Evolutionary conservation across 2,329 filamentous ascomycete species (phyloP).

Genomic region (Scedosporium apiospermum): DNA sequence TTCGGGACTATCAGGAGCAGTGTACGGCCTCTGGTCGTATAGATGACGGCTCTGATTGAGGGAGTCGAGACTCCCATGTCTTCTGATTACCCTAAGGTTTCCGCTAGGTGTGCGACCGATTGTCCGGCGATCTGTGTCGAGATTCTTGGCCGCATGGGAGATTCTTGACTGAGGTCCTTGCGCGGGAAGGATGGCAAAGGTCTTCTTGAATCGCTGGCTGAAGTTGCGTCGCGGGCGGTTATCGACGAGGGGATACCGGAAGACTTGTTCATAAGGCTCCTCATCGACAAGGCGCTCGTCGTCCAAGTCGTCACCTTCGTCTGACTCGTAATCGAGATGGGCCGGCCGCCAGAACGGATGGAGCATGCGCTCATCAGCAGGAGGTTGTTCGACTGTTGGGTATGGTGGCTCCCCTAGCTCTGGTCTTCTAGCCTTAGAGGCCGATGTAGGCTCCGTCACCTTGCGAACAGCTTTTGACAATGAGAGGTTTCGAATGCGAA

Average conservation of each 20-base stretch:
- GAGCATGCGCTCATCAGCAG: constrained; percentile 42
- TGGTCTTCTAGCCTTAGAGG: constrained; percentile 18
- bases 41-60: constrained; percentile 16
- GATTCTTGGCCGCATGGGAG: constrained; percentile 19
- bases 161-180: constrained; percentile 29
- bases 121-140: constrained; percentile 42
- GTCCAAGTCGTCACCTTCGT: constrained; percentile 12
- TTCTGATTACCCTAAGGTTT: constrained; percentile 48
- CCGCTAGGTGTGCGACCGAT: constrained; percentile 51
- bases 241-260: constrained; percentile 38
- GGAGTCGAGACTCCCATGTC: constrained; percentile 38
- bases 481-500: constrained; percentile 44
- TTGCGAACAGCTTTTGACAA: constrained; percentile 32
- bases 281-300: constrained; percentile 22
- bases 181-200: constrained; percentile 51
- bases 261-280: constrained; percentile 28
- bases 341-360: constrained; percentile 55
- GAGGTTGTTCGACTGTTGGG: constrained; percentile 33
- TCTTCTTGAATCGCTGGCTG: constrained; percentile 44
- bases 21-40: constrained; percentile 23
- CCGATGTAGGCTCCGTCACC: constrained; percentile 17
- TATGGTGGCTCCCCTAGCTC: constrained; percentile 23
- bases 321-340: constrained; percentile 25
- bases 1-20: constrained; percentile 9
- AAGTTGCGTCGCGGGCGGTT: constrained; percentile 39